Conservation (phyloP, 345 rosid genomes). For the Camelina hispida region DNA sequence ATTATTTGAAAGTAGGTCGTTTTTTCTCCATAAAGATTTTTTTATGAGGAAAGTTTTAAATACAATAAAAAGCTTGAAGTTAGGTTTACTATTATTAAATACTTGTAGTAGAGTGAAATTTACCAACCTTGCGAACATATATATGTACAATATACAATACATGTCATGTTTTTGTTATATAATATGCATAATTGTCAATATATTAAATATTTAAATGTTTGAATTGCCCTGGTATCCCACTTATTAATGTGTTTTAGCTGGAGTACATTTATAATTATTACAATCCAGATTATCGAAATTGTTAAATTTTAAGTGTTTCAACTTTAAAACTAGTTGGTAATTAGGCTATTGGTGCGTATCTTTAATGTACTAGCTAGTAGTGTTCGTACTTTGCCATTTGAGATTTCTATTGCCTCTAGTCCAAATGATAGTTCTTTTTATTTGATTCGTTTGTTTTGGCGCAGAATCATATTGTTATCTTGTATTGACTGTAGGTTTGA, state of each 20-base stretch:
- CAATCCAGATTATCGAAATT: background rate
- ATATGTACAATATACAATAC: background rate
- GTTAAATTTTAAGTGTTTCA: background rate
- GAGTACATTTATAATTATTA: background rate
- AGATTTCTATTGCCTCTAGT: background rate
- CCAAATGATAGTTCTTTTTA: background rate
- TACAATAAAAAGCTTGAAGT: conserved; percentile 30
- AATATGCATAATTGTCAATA: background rate
- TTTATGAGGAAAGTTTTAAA: conserved; percentile 16
- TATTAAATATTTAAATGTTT: background rate
- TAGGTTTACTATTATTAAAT: conserved; percentile 41
- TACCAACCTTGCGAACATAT: conserved; percentile 28
- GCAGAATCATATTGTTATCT: too few relatives aligned
- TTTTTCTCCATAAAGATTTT: conserved; percentile 28
- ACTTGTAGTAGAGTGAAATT: conserved; percentile 34
- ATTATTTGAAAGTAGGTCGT: conserved; percentile 40
- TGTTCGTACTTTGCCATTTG: background rate
- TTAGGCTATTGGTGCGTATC: background rate
- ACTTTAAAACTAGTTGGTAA: background rate
- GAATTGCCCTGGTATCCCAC: background rate
- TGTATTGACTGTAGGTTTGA: too few relatives aligned
- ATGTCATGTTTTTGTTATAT: background rate
- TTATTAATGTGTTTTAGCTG: conserved; percentile 1
- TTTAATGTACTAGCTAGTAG: too few relatives aligned
- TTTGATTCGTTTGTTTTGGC: too few relatives aligned